A percentile compares a stretch with the other conserved stretches of the same genome.
Evolutionary conservation across 441 rosid genomes (phyloP).

Genomic region (Arabidopsis lyrata): DNA sequence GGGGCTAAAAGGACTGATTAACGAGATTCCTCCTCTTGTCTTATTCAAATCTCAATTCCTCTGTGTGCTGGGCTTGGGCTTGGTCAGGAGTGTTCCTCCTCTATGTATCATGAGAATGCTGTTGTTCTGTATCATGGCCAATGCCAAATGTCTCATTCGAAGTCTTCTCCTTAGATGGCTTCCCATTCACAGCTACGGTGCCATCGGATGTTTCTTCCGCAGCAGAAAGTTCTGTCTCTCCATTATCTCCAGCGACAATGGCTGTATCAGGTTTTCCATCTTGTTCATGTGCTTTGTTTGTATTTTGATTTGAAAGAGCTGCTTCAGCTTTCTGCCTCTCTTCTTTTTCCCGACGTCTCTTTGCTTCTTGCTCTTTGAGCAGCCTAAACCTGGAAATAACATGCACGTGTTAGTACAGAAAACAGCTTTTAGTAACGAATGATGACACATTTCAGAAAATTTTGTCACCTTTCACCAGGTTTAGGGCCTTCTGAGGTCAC

Average conservation of each 20-base stretch:
- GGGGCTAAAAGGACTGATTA: background rate
- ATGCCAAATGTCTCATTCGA: slow-evolving; percentile 45
- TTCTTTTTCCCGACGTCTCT: slow-evolving; percentile 67
- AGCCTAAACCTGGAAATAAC: slow-evolving; percentile 67
- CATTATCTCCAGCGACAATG: slow-evolving; percentile 33
- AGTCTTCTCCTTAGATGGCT: slow-evolving; percentile 43
- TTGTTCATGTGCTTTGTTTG: slow-evolving; percentile 36
- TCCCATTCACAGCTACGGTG: slow-evolving; percentile 55
- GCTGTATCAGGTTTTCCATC: slow-evolving; percentile 29
- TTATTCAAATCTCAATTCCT: slow-evolving; percentile 23
- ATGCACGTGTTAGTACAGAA: slow-evolving; percentile 26
- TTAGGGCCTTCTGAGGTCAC: slow-evolving; percentile 60
- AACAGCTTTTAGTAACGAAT: slow-evolving; percentile 8
- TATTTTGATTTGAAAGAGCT: slow-evolving; percentile 46
- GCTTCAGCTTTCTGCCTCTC: slow-evolving; percentile 65
- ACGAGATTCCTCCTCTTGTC: background rate
- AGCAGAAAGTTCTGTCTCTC: slow-evolving; percentile 20
- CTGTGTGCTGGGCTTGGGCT: slow-evolving; percentile 4
- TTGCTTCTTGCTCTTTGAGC: slow-evolving; percentile 86
- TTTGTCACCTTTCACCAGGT: slow-evolving; percentile 79
- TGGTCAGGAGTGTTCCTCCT: slow-evolving; percentile 31
- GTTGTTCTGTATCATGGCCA: slow-evolving; percentile 42
- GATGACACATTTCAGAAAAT: slow-evolving; percentile 4
- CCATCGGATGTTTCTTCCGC: slow-evolving; percentile 46
- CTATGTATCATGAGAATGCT: slow-evolving; percentile 43